A percentile compares a stretch with the other conserved stretches of the same genome.
Conservation (phyloP, 495 filamentous ascomycete genomes). For the Lasiosphaeria hispida region DNA sequence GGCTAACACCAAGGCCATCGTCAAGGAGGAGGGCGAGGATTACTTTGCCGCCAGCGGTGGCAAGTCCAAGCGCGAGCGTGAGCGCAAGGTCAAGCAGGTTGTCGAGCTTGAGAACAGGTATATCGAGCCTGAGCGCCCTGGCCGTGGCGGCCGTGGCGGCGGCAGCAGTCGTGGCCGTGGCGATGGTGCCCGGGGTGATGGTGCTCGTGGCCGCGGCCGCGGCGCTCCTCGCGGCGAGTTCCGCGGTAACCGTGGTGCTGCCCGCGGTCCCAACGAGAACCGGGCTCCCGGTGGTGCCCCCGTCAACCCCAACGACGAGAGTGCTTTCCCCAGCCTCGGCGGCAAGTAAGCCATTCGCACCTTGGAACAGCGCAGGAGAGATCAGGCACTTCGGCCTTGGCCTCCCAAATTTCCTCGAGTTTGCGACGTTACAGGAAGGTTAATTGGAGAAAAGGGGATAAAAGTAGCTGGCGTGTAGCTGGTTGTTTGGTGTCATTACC, state of each 20-base stretch:
- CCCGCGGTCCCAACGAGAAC: slow-evolving; percentile 35
- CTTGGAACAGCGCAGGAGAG: not conserved
- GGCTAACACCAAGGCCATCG: slow-evolving; percentile 75
- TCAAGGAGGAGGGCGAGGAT: slow-evolving; percentile 67
- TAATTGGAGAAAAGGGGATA: slow-evolving; percentile 4
- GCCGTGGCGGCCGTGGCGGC: slow-evolving; percentile 54
- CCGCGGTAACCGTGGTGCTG: slow-evolving; percentile 41
- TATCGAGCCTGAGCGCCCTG: slow-evolving; percentile 61
- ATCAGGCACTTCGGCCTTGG: slow-evolving; percentile 1
- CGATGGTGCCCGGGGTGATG: slow-evolving; percentile 48
- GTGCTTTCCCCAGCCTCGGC: slow-evolving; percentile 73
- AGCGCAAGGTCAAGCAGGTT: slow-evolving; percentile 88
- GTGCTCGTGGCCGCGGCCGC: slow-evolving; percentile 50
- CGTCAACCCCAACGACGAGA: slow-evolving; percentile 64
- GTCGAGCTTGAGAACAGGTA: slow-evolving; percentile 83
- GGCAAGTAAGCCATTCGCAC: slow-evolving; percentile 20
- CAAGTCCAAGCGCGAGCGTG: slow-evolving; percentile 82
- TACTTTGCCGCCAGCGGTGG: slow-evolving; percentile 73
- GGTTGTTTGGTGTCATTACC: slow-evolving; percentile 10
- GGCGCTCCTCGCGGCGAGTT: slow-evolving; percentile 40
- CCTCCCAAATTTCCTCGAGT: slow-evolving; percentile 9
- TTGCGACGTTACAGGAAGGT: not conserved
- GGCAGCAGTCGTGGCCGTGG: slow-evolving; percentile 46
- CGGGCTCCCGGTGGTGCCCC: slow-evolving; percentile 29
- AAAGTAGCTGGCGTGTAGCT: slow-evolving; percentile 18